phyloP scores from a whole-genome alignment of 2,329 filamentous ascomycete genomes.

The Trichoderma aggressivum region DNA sequence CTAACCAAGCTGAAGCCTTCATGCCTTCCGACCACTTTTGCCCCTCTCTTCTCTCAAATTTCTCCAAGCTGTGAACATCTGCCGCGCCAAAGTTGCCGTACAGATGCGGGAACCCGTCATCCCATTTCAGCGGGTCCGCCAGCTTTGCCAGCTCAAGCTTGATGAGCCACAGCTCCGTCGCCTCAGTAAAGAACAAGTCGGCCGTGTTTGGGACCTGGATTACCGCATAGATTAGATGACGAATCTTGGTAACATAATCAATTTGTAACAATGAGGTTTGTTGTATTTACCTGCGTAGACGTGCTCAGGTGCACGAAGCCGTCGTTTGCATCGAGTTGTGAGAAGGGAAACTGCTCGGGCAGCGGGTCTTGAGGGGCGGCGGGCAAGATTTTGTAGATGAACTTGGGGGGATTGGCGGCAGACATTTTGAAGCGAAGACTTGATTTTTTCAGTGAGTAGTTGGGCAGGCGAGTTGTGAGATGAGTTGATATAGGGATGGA shows the following conservation, averaged over 20 bases:
- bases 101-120: conserved; percentile 56
- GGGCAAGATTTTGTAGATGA: conserved; percentile 61
- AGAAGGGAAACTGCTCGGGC: conserved; percentile 53
- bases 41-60: conserved; percentile 43
- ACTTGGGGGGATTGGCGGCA: conserved; percentile 32
- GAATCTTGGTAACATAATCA: neutral
- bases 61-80: conserved; percentile 47
- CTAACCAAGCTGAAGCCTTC: conserved; percentile 40
- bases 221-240: neutral
- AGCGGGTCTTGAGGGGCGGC: conserved; percentile 50
- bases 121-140: conserved; percentile 49
- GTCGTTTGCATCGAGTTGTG: conserved; percentile 56
- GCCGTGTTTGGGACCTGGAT: conserved; percentile 44
- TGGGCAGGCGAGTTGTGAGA: neutral
- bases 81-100: conserved; percentile 55
- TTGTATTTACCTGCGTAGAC: conserved; percentile 44
- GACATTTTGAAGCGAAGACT: conserved; percentile 25
- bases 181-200: conserved; percentile 42
- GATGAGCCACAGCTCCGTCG: conserved; percentile 45
- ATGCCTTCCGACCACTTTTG: conserved; percentile 49
- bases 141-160: conserved; percentile 51
- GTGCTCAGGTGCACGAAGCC: conserved; percentile 62
- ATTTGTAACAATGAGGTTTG: neutral
- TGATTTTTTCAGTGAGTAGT: neutral
- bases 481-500: neutral